These are phyloP conservation scores for Tolypocladium sp. DNA, from an alignment of 2,329 filamentous ascomycete species.

Conservation along the genomic window DNA sequence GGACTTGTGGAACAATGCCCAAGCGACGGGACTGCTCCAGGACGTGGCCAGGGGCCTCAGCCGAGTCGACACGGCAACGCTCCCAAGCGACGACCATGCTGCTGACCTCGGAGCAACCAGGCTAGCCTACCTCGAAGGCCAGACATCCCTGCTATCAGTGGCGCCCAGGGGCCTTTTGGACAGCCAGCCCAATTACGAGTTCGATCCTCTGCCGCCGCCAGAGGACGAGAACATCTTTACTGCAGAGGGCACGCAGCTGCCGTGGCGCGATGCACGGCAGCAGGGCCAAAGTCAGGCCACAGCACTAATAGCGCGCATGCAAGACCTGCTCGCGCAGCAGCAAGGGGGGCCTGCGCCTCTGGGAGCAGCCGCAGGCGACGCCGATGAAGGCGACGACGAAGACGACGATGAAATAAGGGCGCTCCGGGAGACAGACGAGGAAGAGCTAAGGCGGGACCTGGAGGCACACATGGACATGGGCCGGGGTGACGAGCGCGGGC, in stretches of 20 bases:
- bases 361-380: neutral
- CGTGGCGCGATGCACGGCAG: conserved; percentile 26
- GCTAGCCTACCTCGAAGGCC: conserved; percentile 71
- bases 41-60: conserved; percentile 53
- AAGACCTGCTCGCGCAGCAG: conserved; percentile 16
- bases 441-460: conserved; percentile 21
- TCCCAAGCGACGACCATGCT: conserved; percentile 29
- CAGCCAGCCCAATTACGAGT: conserved; percentile 60
- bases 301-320: conserved; percentile 17
- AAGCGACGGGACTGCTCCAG: conserved; percentile 58
- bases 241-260: conserved; percentile 28
- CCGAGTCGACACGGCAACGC: conserved; percentile 28
- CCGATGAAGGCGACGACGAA: conserved; percentile 10
- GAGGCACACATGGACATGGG: conserved; percentile 17
- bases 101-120: conserved; percentile 50
- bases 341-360: conserved; percentile 7
- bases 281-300: conserved; percentile 6
- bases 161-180: conserved; percentile 58
- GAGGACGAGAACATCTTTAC: conserved; percentile 44
- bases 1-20: conserved; percentile 77
- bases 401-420: conserved; percentile 16
- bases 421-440: conserved; percentile 16
- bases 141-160: conserved; percentile 58
- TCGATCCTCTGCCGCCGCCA: conserved; percentile 72
- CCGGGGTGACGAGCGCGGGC: conserved; percentile 14